A percentile compares a stretch with the other conserved stretches of the same genome.
phyloP scores from a whole-genome alignment of 768 basidiomycete genomes.

The Rubroboletus satanas region DNA sequence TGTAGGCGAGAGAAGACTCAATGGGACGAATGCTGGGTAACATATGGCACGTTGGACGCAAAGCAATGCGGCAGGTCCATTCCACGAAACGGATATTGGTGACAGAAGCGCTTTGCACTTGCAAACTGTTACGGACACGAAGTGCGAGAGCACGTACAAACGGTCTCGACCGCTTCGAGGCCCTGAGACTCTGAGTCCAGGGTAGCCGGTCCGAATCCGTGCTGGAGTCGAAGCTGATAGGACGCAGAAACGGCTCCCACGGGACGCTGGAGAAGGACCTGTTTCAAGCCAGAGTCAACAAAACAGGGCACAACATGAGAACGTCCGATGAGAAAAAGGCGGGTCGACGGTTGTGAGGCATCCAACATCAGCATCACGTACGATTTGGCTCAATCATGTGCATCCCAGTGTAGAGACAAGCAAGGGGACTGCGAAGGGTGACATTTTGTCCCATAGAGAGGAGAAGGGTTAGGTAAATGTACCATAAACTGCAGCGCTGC shows the following conservation, averaged over 20 bases:
- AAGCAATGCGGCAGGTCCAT: neutral
- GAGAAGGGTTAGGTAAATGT: neutral
- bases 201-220: constrained; percentile 5
- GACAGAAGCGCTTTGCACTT: neutral
- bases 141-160: neutral
- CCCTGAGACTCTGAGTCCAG: neutral
- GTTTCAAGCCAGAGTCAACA: neutral
- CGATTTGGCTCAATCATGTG: neutral
- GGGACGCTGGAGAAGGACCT: neutral
- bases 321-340: neutral
- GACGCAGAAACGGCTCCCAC: constrained; percentile 3
- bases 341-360: neutral
- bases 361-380: neutral
- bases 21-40: neutral
- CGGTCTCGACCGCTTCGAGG: neutral
- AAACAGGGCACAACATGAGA: neutral
- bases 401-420: neutral
- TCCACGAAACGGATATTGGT: constrained; percentile 2
- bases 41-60: neutral
- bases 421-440: neutral
- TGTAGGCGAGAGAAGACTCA: constrained; percentile 10
- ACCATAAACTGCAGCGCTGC: too few species aligned
- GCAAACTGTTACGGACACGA: neutral
- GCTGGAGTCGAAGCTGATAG: neutral
- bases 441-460: neutral